Conservation (phyloP, 257 asterid genomes). For the Solanum chiquidenum region DNA sequence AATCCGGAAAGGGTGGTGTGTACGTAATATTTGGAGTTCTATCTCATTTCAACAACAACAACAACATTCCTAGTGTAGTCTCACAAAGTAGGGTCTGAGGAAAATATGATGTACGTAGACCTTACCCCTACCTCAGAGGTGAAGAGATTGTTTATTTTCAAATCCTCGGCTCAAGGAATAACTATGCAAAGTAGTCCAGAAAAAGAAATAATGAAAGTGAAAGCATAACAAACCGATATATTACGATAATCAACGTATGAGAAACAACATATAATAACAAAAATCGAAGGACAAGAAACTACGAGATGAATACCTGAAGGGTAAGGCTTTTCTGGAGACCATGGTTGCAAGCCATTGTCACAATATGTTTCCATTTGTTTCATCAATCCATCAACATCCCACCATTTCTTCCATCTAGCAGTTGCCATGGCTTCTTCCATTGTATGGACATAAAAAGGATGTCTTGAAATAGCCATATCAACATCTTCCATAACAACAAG, state of each 20-base stretch:
- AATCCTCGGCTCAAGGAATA: neutral
- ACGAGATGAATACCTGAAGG: constrained; percentile 41
- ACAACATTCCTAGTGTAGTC: neutral
- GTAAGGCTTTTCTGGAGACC: constrained; percentile 63
- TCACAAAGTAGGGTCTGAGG: neutral
- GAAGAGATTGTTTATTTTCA: neutral
- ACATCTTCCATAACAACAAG: constrained; percentile 44
- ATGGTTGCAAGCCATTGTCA: constrained; percentile 71
- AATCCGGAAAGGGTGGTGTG: neutral
- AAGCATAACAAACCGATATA: neutral
- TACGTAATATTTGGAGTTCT: neutral
- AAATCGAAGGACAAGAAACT: neutral
- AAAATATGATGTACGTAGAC: no score
- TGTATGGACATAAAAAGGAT: constrained; percentile 59
- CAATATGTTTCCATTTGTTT: constrained; percentile 80
- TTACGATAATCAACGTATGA: neutral
- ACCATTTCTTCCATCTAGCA: constrained; percentile 91
- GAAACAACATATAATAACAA: neutral
- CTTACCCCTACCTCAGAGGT: neutral
- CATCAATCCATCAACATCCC: constrained; percentile 57
- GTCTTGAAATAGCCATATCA: constrained; percentile 79
- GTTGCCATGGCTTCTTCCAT: constrained; percentile 92
- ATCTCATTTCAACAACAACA: no score
- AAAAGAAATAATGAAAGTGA: no score
- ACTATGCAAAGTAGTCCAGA: neutral